These are phyloP conservation scores for Neofusicoccum parvum DNA, from an alignment of 2,329 filamentous ascomycete genomes.

Conservation along the genomic window DNA sequence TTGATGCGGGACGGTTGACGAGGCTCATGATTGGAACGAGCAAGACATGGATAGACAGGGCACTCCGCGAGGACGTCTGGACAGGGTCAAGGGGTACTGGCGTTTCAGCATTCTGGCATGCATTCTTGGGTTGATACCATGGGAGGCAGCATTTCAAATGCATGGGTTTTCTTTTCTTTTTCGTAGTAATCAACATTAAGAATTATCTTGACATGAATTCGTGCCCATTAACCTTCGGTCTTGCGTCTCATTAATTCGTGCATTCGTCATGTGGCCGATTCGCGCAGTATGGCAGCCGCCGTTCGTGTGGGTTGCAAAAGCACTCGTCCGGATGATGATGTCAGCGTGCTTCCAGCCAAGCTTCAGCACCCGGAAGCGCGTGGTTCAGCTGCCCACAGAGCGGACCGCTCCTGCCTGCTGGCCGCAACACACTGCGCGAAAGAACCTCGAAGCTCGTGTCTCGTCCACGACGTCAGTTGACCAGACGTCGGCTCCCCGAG, in stretches of 20 bases:
- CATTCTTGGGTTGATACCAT: slow-evolving; percentile 3
- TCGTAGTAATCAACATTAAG: background rate
- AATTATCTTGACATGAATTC: background rate
- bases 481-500: no score
- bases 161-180: background rate
- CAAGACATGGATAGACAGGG: background rate
- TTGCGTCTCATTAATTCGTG: background rate
- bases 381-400: no score
- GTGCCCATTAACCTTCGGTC: background rate
- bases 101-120: background rate
- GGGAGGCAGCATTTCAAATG: slow-evolving; percentile 3
- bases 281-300: background rate
- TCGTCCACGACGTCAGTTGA: no score
- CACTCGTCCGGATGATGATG: no score
- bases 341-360: no score
- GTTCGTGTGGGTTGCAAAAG: no score
- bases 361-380: no score
- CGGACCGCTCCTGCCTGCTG: no score
- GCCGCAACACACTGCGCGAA: no score
- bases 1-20: background rate
- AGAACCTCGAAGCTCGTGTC: no score
- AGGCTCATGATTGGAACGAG: background rate
- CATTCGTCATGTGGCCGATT: background rate
- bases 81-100: background rate
- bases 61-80: background rate